phyloP scores from a whole-genome alignment of 805 yeast genomes.

The Teunomyces lycoperdinae region DNA sequence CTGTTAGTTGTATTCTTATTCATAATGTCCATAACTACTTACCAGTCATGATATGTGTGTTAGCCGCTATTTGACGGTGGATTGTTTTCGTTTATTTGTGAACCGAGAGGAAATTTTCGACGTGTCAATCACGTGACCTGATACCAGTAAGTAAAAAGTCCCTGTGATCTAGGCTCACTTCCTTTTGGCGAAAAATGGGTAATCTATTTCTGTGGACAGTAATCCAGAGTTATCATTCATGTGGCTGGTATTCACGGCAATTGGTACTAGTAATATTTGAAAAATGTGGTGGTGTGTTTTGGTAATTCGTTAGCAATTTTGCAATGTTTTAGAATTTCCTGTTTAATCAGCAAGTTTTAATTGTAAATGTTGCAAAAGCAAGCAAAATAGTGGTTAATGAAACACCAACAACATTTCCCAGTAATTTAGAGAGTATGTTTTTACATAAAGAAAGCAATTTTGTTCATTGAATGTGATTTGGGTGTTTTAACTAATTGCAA shows the following conservation, averaged over 20 bases:
- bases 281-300: too few relatives aligned
- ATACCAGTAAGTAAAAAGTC: background rate
- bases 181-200: background rate
- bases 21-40: background rate
- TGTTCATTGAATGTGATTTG: too few relatives aligned
- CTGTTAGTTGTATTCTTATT: conserved; percentile 4
- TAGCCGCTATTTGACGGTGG: conserved; percentile 4
- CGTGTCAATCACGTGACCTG: conserved; percentile 1
- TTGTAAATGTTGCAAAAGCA: too few relatives aligned
- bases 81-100: conserved; percentile 4
- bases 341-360: too few relatives aligned
- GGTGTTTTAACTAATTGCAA: too few relatives aligned
- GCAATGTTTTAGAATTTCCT: background rate
- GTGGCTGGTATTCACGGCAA: background rate
- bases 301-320: background rate
- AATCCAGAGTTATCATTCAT: too few relatives aligned
- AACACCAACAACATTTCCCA: too few relatives aligned
- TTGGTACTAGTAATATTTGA: background rate
- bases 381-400: too few relatives aligned
- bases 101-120: background rate
- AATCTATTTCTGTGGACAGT: background rate
- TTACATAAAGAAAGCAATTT: too few relatives aligned
- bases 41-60: conserved; percentile 6
- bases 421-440: too few relatives aligned
- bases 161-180: background rate